A percentile compares a stretch with the other conserved stretches of the same genome.
These are phyloP conservation scores for Neopestalotiopsis sp. DNA, from an alignment of 2,329 filamentous ascomycete genomes.

Conservation along the genomic window DNA sequence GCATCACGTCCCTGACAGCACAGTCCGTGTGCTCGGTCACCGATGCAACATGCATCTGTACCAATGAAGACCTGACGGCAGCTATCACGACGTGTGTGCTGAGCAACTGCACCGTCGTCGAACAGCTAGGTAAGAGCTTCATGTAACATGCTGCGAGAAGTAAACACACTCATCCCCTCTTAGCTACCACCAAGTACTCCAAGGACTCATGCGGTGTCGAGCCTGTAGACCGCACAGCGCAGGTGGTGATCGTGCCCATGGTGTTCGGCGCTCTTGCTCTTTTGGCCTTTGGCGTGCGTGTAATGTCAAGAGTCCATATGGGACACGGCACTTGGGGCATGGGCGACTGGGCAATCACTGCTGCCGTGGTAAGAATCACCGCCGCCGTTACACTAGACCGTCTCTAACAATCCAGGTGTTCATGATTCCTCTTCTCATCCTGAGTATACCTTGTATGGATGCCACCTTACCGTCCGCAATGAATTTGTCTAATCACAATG, in stretches of 20 bases:
- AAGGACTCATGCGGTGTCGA: constrained; percentile 4
- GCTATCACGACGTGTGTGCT: background rate
- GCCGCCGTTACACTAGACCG: background rate
- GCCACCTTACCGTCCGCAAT: background rate
- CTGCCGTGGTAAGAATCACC: background rate
- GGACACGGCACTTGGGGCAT: background rate
- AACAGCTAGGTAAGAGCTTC: background rate
- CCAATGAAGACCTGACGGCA: background rate
- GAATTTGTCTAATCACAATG: background rate
- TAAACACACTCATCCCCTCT: background rate
- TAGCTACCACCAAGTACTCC: constrained; percentile 4
- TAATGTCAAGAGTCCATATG: background rate
- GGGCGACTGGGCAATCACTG: constrained; percentile 7
- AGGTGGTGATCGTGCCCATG: background rate
- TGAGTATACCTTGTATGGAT: background rate
- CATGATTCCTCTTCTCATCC: constrained; percentile 1
- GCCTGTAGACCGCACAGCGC: background rate
- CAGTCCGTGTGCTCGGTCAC: background rate
- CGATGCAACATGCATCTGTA: constrained; percentile 9
- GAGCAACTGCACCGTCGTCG: background rate
- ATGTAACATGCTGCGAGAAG: background rate
- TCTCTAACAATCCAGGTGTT: background rate
- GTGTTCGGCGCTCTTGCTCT: constrained; percentile 4
- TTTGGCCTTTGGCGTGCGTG: background rate
- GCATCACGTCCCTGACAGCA: background rate